phyloP scores from a whole-genome alignment of 2,329 filamentous ascomycete genomes.

The Talaromyces sp. region DNA sequence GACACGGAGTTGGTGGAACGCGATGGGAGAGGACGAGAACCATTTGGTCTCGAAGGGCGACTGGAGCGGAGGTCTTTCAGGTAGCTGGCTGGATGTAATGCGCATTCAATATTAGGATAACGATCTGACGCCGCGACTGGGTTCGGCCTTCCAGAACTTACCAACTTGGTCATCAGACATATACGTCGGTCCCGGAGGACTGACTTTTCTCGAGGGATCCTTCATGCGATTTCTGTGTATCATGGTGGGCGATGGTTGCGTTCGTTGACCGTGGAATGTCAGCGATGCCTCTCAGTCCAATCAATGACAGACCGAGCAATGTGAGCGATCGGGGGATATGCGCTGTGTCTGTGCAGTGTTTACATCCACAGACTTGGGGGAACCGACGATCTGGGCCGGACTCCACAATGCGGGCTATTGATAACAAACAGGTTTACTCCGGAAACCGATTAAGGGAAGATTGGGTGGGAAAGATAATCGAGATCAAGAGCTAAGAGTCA shows the following conservation, averaged over 20 bases:
- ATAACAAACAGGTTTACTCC: not conserved
- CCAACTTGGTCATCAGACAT: conserved; percentile 48
- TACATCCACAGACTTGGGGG: not conserved
- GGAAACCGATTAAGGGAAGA: no score
- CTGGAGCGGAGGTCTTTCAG: conserved; percentile 58
- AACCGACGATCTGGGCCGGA: conserved; percentile 10
- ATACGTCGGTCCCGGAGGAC: conserved; percentile 45
- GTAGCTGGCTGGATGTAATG: conserved; percentile 50
- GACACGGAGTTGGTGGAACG: conserved; percentile 10
- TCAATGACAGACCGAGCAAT: not conserved
- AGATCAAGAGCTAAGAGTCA: no score
- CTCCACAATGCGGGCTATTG: conserved; percentile 4
- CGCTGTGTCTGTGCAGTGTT: not conserved
- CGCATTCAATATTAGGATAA: not conserved
- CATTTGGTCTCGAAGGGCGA: conserved; percentile 55
- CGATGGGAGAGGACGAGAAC: conserved; percentile 57
- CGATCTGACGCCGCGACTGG: not conserved
- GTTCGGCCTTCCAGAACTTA: conserved; percentile 25
- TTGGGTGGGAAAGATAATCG: no score
- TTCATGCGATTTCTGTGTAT: conserved; percentile 40
- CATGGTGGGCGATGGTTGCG: conserved; percentile 22
- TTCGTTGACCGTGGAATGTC: conserved; percentile 13
- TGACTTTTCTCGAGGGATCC: conserved; percentile 42
- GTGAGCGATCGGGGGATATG: not conserved
- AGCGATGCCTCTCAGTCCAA: conserved; percentile 1